A percentile compares a stretch with the other conserved stretches of the same genome.
Conservation (phyloP, 2,329 filamentous ascomycete species). For the Curvularia lunata region DNA sequence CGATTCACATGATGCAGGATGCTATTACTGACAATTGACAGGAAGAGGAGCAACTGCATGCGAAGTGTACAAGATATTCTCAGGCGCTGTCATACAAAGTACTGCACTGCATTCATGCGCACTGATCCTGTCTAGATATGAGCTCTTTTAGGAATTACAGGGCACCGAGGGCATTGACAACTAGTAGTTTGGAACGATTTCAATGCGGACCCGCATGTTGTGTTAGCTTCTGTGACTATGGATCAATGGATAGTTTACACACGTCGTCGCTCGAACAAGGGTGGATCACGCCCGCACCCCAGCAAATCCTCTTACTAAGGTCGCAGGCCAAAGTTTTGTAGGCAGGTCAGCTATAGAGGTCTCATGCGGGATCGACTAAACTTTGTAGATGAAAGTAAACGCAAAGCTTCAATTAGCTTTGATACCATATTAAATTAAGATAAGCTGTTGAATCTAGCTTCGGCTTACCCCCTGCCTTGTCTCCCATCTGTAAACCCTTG, state of each 20-base stretch:
- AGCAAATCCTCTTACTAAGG: too few species aligned
- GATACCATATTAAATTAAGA: too few species aligned
- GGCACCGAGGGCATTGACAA: background rate
- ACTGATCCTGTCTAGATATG: background rate
- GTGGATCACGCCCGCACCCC: slow-evolving; percentile 9
- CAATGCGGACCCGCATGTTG: background rate
- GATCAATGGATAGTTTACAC: too few species aligned
- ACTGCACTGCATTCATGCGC: background rate
- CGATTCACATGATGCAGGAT: background rate
- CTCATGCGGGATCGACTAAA: too few species aligned
- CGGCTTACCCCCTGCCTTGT: too few species aligned
- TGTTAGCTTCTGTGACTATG: background rate
- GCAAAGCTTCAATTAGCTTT: too few species aligned
- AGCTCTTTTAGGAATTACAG: background rate
- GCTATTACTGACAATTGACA: background rate
- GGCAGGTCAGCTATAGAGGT: too few species aligned
- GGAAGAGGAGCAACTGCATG: background rate
- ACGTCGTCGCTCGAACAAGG: background rate
- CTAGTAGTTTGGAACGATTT: background rate
- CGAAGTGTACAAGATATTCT: background rate
- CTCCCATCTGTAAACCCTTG: too few species aligned
- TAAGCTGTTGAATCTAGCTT: too few species aligned
- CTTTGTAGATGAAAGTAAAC: too few species aligned
- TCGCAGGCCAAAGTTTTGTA: too few species aligned
- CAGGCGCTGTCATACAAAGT: background rate